A percentile compares a stretch with the other conserved stretches of the same genome.
Evolutionary conservation across 1,284 basidiomycete genomes (phyloP).

Genomic region (Trichosporon asahii): DNA sequence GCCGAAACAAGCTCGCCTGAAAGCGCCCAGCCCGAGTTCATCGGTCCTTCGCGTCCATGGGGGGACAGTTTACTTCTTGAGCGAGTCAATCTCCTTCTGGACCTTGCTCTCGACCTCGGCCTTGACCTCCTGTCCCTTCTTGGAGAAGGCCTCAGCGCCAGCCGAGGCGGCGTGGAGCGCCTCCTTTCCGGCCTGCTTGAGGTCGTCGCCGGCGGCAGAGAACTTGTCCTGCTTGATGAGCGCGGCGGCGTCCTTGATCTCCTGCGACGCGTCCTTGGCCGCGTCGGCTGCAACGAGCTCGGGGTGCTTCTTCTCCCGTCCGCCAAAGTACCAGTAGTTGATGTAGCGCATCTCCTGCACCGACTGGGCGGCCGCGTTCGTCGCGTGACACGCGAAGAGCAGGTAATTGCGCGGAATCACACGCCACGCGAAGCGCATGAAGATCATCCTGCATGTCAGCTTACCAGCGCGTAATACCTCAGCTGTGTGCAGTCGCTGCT

Average conservation of each 20-base stretch:
- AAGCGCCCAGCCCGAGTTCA: no score
- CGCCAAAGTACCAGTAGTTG: conserved; percentile 70
- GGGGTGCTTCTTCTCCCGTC: conserved; percentile 44
- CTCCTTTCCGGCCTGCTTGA: conserved; percentile 9
- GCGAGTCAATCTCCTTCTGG: conserved; percentile 1
- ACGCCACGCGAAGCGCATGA: conserved; percentile 95
- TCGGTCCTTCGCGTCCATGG: no score
- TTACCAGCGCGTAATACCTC: background rate
- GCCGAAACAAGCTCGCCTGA: background rate
- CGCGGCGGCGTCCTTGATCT: conserved; percentile 8
- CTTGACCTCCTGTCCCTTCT: conserved; percentile 31
- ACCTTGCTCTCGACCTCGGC: conserved; percentile 7
- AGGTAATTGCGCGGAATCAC: conserved; percentile 93
- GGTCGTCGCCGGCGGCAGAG: conserved; percentile 13
- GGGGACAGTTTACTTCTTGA: background rate
- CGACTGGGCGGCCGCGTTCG: conserved; percentile 80
- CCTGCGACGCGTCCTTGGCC: conserved; percentile 10
- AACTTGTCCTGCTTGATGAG: background rate
- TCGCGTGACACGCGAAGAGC: conserved; percentile 85
- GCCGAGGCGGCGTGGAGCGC: conserved; percentile 18
- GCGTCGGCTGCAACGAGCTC: conserved; percentile 25
- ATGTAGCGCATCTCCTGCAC: conserved; percentile 78
- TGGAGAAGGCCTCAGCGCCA: conserved; percentile 21
- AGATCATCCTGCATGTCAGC: conserved; percentile 65
- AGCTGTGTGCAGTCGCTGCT: no score